Conservation (phyloP, 345 rosid genomes). For the Eucalyptus pauciflora region DNA sequence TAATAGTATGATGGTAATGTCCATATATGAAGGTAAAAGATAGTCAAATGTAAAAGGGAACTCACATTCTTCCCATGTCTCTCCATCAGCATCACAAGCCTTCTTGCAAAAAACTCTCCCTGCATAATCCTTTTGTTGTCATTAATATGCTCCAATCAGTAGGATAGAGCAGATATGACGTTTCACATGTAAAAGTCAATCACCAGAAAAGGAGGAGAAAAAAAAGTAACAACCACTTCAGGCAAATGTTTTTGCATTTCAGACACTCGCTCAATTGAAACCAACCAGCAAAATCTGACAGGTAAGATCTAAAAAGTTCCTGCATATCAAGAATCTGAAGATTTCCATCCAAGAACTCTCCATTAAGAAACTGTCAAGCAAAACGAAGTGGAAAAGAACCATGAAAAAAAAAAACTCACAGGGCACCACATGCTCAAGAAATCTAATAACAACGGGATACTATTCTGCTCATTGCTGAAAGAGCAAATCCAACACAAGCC, state of each 20-base stretch:
- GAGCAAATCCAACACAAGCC: neutral
- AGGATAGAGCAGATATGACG: neutral
- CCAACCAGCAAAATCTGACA: neutral
- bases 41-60: neutral
- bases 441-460: neutral
- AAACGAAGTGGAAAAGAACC: neutral
- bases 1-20: neutral
- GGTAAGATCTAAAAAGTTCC: neutral
- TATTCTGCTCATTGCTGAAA: neutral
- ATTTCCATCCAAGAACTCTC: neutral
- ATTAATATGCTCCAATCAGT: neutral
- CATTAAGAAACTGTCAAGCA: neutral
- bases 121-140: constrained; percentile 1
- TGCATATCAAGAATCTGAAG: neutral
- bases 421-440: neutral
- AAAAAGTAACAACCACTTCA: neutral
- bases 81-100: constrained; percentile 76
- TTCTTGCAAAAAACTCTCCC: constrained; percentile 99
- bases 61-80: constrained; percentile 96
- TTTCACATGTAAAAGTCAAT: neutral
- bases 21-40: neutral
- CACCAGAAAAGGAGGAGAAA: neutral
- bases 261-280: neutral
- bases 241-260: neutral
- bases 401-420: neutral